A percentile compares a stretch with the other conserved stretches of the same genome.
Conservation (phyloP, 108 stramenopile genomes). For the Nitzschia sp. region DNA sequence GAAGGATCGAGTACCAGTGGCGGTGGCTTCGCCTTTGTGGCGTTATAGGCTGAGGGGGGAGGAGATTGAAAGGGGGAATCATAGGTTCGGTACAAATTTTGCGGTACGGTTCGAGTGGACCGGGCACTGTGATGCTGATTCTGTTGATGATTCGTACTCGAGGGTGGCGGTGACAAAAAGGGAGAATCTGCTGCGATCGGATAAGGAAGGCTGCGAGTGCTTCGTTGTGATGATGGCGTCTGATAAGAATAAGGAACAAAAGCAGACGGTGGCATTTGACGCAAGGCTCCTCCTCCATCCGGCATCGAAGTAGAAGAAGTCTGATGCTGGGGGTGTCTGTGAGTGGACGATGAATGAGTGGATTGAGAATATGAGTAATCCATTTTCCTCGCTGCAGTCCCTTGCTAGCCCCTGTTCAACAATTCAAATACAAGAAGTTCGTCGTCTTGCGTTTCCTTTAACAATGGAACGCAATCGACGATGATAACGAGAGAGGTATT, state of each 20-base stretch:
- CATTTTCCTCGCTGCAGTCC: no score
- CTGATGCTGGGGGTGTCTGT: no score
- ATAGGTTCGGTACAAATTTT: constrained; percentile 1
- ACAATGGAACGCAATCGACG: no score
- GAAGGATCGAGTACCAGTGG: constrained; percentile 40
- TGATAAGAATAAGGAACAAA: not conserved
- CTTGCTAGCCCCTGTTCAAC: no score
- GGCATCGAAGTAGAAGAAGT: no score
- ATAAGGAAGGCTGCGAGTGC: not conserved
- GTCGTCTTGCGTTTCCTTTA: no score
- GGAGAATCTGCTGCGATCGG: constrained; percentile 10
- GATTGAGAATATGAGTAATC: no score
- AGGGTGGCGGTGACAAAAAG: constrained; percentile 27
- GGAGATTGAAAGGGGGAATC: constrained; percentile 21
- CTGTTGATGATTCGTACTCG: not conserved
- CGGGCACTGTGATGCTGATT: not conserved
- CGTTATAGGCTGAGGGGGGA: not conserved
- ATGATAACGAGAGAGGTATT: no score
- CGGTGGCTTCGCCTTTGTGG: constrained; percentile 7
- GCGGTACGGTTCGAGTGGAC: not conserved
- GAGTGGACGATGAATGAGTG: no score
- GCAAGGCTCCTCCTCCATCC: not conserved
- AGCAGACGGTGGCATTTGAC: constrained; percentile 2
- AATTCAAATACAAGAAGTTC: no score
- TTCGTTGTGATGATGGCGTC: constrained; percentile 15